Evolutionary conservation across 2,329 filamentous ascomycete species (phyloP).

Genomic region (Exophiala calicioides): DNA sequence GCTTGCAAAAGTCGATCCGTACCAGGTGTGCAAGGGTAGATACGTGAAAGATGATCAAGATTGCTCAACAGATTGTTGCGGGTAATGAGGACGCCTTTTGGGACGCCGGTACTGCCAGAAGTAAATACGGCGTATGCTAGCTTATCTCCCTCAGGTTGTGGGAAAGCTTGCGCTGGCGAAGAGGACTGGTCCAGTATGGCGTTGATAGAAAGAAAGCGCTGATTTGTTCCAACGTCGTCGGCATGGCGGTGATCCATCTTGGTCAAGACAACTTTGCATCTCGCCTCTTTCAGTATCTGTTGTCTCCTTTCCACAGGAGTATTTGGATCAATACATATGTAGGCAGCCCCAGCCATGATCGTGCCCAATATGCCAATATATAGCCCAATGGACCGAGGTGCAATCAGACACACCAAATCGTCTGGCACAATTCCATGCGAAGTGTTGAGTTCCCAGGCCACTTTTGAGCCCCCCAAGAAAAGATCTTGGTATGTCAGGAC

Average conservation of each 20-base stretch:
- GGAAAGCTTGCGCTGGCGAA: background rate
- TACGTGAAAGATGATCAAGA: slow-evolving; percentile 62
- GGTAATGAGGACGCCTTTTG: slow-evolving; percentile 78
- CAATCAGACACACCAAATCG: slow-evolving; percentile 68
- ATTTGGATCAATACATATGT: slow-evolving; percentile 76
- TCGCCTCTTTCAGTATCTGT: slow-evolving; percentile 64
- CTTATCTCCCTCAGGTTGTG: slow-evolving; percentile 41
- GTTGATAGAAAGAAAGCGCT: slow-evolving; percentile 5
- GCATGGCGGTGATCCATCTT: background rate
- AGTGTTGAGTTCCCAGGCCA: slow-evolving; percentile 60
- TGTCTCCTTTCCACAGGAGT: slow-evolving; percentile 63
- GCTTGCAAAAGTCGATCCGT: slow-evolving; percentile 71
- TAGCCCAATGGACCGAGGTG: slow-evolving; percentile 73
- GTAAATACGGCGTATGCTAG: slow-evolving; percentile 80
- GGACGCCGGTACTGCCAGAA: slow-evolving; percentile 76
- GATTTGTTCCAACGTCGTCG: background rate
- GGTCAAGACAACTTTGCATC: slow-evolving; percentile 16
- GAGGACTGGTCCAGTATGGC: slow-evolving; percentile 1
- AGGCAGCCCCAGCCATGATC: slow-evolving; percentile 73
- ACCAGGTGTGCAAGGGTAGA: slow-evolving; percentile 61
- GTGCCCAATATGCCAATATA: slow-evolving; percentile 75
- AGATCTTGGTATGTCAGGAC: slow-evolving; percentile 65
- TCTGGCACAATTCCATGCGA: slow-evolving; percentile 50
- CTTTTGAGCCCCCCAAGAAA: slow-evolving; percentile 62
- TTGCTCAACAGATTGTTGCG: slow-evolving; percentile 76